A percentile compares a stretch with the other conserved stretches of the same genome.
Evolutionary conservation across 192 early-diverging fungal species (phyloP).

Genomic region (Mortierella claussenii): DNA sequence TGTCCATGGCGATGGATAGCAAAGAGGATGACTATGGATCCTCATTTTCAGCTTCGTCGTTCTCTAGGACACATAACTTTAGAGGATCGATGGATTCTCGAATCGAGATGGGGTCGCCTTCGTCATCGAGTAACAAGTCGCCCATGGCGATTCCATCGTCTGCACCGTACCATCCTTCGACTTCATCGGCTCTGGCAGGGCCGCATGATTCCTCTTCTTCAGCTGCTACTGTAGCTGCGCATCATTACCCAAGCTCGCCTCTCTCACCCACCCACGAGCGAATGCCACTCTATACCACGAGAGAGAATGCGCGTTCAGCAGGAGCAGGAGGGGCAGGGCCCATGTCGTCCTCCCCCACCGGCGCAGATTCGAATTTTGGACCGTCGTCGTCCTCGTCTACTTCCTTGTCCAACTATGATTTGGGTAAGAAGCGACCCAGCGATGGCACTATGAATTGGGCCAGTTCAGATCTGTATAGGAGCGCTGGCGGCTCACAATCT

Average conservation of each 20-base stretch:
- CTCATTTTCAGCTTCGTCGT: too few relatives aligned
- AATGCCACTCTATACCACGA: slow-evolving; percentile 23
- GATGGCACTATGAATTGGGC: slow-evolving; percentile 32
- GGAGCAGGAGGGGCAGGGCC: slow-evolving; percentile 3
- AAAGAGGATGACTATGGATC: slow-evolving; percentile 23
- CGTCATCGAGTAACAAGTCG: slow-evolving; percentile 13
- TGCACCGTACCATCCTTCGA: slow-evolving; percentile 3
- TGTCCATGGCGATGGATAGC: background rate
- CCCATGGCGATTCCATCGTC: slow-evolving; percentile 11
- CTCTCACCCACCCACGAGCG: slow-evolving; percentile 36
- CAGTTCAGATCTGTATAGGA: slow-evolving; percentile 12
- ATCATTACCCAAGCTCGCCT: background rate
- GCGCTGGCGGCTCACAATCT: slow-evolving; percentile 31
- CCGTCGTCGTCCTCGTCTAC: slow-evolving; percentile 8
- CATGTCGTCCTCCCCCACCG: background rate
- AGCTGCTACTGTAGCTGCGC: slow-evolving; percentile 29
- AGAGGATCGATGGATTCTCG: slow-evolving; percentile 16
- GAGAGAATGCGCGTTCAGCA: background rate
- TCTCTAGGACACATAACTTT: slow-evolving; percentile 4
- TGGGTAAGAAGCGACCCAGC: slow-evolving; percentile 14
- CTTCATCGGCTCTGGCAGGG: too few relatives aligned
- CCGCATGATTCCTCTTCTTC: too few relatives aligned
- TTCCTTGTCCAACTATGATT: background rate
- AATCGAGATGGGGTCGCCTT: slow-evolving; percentile 22
- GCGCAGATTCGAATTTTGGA: background rate